These are phyloP conservation scores for Chaetomiaceae sp. DNA, from an alignment of 2,329 filamentous ascomycete genomes.

Conservation along the genomic window DNA sequence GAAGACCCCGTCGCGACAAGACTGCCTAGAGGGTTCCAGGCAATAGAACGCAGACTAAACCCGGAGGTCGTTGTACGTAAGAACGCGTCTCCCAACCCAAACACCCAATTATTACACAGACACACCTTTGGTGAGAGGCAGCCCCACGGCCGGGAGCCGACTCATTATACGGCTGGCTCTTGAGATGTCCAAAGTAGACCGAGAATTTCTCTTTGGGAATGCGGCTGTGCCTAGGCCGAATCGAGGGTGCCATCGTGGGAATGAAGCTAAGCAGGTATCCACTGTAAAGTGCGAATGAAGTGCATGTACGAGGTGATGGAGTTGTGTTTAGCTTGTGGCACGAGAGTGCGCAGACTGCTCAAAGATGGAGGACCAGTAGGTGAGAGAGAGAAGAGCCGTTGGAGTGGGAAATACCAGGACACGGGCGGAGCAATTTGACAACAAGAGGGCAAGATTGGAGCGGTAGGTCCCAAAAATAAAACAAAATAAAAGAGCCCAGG, in stretches of 20 bases:
- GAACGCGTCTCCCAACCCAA: not conserved
- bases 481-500: no score
- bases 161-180: conserved; percentile 68
- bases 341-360: no score
- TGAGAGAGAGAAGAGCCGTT: no score
- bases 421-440: no score
- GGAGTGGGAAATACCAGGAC: no score
- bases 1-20: conserved; percentile 76
- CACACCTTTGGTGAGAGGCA: conserved; percentile 54
- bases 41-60: conserved; percentile 67
- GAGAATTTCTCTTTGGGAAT: conserved; percentile 68
- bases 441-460: no score
- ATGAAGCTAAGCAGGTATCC: not conserved
- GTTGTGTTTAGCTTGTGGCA: no score
- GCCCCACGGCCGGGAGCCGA: conserved; percentile 43
- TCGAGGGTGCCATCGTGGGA: conserved; percentile 38
- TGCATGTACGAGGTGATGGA: no score
- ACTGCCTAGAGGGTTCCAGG: conserved; percentile 83
- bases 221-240: conserved; percentile 46
- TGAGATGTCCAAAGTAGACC: conserved; percentile 60
- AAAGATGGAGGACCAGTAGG: no score
- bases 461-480: no score
- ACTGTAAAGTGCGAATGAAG: not conserved
- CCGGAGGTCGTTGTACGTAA: not conserved
- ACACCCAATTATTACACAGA: not conserved